phyloP scores from a whole-genome alignment of 2,329 filamentous ascomycete species.

The Phialophora macrospora region DNA sequence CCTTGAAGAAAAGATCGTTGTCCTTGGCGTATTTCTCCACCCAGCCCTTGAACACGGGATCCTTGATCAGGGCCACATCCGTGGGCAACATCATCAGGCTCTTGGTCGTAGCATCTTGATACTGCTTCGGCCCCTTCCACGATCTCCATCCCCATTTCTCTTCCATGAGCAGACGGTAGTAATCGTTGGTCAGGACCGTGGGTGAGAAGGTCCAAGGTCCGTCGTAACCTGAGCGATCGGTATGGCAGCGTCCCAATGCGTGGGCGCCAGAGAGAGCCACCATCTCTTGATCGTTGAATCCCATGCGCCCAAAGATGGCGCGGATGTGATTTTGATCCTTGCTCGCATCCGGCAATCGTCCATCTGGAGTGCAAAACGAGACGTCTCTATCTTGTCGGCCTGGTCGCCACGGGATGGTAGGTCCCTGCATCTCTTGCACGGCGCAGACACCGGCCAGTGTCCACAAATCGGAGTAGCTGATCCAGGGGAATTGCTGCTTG shows the following conservation, averaged over 20 bases:
- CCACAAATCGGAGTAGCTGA: constrained; percentile 95
- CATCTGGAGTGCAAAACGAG: constrained; percentile 87
- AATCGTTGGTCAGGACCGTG: constrained; percentile 92
- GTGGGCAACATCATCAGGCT: constrained; percentile 96
- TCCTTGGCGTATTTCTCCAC: constrained; percentile 91
- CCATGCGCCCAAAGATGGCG: constrained; percentile 94
- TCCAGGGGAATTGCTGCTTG: constrained; percentile 92
- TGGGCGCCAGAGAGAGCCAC: constrained; percentile 87
- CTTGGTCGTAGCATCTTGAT: constrained; percentile 85
- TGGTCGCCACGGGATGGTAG: constrained; percentile 83
- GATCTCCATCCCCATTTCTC: constrained; percentile 93
- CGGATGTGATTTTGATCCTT: constrained; percentile 83
- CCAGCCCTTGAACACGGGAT: constrained; percentile 80
- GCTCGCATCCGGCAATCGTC: constrained; percentile 80
- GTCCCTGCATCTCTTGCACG: constrained; percentile 94
- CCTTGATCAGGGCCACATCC: constrained; percentile 83
- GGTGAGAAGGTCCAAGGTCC: constrained; percentile 94
- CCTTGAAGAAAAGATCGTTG: constrained; percentile 88
- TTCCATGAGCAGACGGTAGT: constrained; percentile 81
- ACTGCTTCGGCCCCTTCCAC: constrained; percentile 91
- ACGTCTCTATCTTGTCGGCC: constrained; percentile 81
- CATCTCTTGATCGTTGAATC: constrained; percentile 96
- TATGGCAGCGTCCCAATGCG: constrained; percentile 80
- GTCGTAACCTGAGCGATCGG: constrained; percentile 82
- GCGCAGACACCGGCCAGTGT: constrained; percentile 83